A percentile compares a stretch with the other conserved stretches of the same genome.
Conservation (phyloP, 2,329 filamentous ascomycete genomes). For the Ploettnerulaceae sp. region DNA sequence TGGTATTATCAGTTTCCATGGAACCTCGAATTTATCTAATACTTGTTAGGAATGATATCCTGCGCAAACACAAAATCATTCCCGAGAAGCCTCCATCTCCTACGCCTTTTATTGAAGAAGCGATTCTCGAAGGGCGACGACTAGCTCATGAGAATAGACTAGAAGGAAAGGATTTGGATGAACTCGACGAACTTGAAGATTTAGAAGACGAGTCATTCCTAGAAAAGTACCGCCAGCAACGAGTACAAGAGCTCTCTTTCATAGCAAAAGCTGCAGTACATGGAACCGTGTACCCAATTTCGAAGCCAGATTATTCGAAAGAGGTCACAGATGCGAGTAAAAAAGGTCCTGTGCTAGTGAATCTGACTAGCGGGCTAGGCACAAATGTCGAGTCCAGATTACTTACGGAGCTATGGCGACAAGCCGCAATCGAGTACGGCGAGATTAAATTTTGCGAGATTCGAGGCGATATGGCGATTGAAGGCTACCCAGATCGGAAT, state of each 20-base stretch:
- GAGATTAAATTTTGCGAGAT: constrained; percentile 99
- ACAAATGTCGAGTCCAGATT: constrained; percentile 82
- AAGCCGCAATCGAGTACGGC: constrained; percentile 78
- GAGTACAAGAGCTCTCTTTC: constrained; percentile 73
- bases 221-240: constrained; percentile 80
- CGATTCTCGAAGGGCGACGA: constrained; percentile 74
- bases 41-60: constrained; percentile 84
- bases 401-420: constrained; percentile 78
- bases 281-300: constrained; percentile 86
- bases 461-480: constrained; percentile 84
- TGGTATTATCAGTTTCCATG: constrained; percentile 53
- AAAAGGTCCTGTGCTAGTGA: constrained; percentile 65
- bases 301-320: constrained; percentile 87
- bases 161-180: constrained; percentile 90
- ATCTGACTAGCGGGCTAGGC: constrained; percentile 72
- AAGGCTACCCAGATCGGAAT: constrained; percentile 92
- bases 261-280: constrained; percentile 74
- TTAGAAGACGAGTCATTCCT: constrained; percentile 92
- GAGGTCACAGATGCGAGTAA: constrained; percentile 90
- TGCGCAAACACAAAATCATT: constrained; percentile 93
- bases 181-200: constrained; percentile 89
- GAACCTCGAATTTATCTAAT: constrained; percentile 2
- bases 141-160: constrained; percentile 88
- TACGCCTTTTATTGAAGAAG: constrained; percentile 93
- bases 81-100: constrained; percentile 97